Base-by-base conservation (phyloP, 2,329 filamentous ascomycete species). In the Neobulgaria alba region DNA sequence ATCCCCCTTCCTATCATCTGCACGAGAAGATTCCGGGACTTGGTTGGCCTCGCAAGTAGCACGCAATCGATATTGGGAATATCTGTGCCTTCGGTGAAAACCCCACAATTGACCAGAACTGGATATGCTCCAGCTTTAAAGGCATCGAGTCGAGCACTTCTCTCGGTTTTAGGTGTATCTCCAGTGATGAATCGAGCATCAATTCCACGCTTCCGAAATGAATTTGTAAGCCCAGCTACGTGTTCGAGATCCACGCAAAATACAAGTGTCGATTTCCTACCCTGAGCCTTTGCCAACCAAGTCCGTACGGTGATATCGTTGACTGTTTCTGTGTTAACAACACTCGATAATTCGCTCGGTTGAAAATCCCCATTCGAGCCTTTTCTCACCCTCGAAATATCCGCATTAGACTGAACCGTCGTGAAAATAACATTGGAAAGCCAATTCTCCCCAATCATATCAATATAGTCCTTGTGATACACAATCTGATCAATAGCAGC, bases 1-100 rank as follows among this genome's bases (percentile, higher is more conserved):
- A 98, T 85, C 3, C 92, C 92, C 54, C 92, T 76, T 1, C 92
- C 92, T 47, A 98, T 95, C 92, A 98, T 98, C 63, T 98, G 92
- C 1, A 96, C 79, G 1, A 98, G 75, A 2, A 98, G 67, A 53
- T 95, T 96, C n/a, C 85, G 79, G 12, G 92, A 96, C 52, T 82
- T 80, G 1, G 92, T 98, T 0, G 92, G 92, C 17, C 92, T 72
- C 3, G 84, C 88, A 7, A 98, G 72, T 7, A 98, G 59, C 17
- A 98, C 77, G 57, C 92, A 96, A 65, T 98, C 92, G 50, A 98
- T 85, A 59, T 94, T 95, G 4, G 93, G 92, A 21, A 98, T 95
- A 57, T 98, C 92, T 1, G 92, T 98, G 2, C 92, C 92, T 65
- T 98, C 92, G 0, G 90, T 96, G 57, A 95, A 96, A 30, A 98